Evolutionary conservation across 202 grass and related monocot genomes (phyloP), one percentile per base, ranked within the genome.

Genomic region (Hordeum pubiflorum): DNA sequence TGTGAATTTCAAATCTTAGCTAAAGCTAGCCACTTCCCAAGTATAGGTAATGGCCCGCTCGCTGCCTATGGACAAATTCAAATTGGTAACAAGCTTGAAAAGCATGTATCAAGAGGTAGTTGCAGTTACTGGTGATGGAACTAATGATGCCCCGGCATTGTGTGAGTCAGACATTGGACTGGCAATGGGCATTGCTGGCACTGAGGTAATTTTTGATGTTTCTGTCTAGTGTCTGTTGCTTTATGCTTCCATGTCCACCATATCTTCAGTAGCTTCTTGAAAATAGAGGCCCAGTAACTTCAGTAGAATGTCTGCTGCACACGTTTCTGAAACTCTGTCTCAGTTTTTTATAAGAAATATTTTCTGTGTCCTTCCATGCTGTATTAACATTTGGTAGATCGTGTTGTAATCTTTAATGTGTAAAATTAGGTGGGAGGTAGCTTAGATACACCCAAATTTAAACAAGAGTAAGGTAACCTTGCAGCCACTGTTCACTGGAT

Each of bases 41-140:
- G 21, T 78, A 81, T 24, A 97, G 94, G 91, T 93, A 29, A 91
- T 97, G 80, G 94, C 91, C 37, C 87, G 94, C 46, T 97, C 91
- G 10, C 88, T 93, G 48, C 94, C 94, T 5, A 89, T 97, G 83
- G 94, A 97, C 75, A 97, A 97, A 81, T 89, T 91, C 32, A 90
- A 80, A 83, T 66, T 97, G 67, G 94, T 97, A 72, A 93, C 85
- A 89, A 72, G 84, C 58, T 70, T 91, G 83, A 85, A 78, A 87
- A 83, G 62, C 78, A 87, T 86, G 81, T 91, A 84, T 84, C 84
- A 93, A 80, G 91, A 93, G 78, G 89, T 97, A 20, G 94, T 97
- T 60, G 94, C 91, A 12, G 94, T 97, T 59, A 97, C 94, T 70
- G 94, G 94, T 90, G 94, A 97, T 93, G 94, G 94, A 79, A 93